These are phyloP conservation scores for Cudoniella acicularis DNA, from an alignment of 495 filamentous ascomycete genomes.

Conservation along the genomic window DNA sequence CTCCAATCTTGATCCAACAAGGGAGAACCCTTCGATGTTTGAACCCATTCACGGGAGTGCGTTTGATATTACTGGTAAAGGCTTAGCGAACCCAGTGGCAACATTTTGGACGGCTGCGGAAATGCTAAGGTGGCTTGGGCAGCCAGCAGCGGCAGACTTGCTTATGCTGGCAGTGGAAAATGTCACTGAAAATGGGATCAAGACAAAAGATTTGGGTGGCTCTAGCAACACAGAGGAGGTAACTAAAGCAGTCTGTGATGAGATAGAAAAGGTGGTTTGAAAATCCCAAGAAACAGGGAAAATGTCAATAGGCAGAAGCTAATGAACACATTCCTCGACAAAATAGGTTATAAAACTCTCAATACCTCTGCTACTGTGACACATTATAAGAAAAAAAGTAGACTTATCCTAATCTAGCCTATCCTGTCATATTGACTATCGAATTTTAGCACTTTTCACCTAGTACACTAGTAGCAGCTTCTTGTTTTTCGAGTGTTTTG, in stretches of 20 bases:
- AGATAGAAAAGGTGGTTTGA: slow-evolving; percentile 39
- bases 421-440: background rate
- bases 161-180: slow-evolving; percentile 59
- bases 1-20: slow-evolving; percentile 63
- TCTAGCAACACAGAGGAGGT: slow-evolving; percentile 52
- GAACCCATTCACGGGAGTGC: slow-evolving; percentile 80
- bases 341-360: no score
- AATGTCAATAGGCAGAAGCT: no score
- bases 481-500: no score
- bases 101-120: slow-evolving; percentile 68
- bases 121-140: slow-evolving; percentile 64
- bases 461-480: no score
- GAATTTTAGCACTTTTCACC: no score
- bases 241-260: slow-evolving; percentile 56
- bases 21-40: slow-evolving; percentile 70
- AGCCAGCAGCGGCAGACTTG: slow-evolving; percentile 48
- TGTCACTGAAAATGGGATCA: slow-evolving; percentile 53
- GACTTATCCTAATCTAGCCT: no score
- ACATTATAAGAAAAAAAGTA: background rate
- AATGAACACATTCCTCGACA: no score
- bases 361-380: no score
- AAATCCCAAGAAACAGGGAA: slow-evolving; percentile 28
- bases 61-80: slow-evolving; percentile 69
- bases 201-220: slow-evolving; percentile 60
- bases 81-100: slow-evolving; percentile 67